Percentiles rank a stretch among this genome's conserved stretches.
Conservation (phyloP, 164 flowering plant species). For the Brasenia schreberi region DNA sequence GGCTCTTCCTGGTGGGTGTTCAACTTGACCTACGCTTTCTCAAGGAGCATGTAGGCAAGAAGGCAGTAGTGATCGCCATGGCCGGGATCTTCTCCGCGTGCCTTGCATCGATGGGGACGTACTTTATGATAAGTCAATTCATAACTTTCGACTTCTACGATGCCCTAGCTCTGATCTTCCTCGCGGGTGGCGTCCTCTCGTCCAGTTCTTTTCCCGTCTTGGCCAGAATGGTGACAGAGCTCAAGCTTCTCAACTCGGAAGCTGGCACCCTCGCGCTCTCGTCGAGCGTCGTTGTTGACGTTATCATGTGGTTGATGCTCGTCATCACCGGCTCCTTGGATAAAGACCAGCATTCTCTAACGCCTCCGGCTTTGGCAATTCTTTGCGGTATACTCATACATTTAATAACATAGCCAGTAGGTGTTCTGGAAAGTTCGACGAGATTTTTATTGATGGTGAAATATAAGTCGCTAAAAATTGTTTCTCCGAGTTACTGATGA, state of each 20-base stretch:
- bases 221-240: conserved; percentile 13
- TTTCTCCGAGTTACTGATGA: background rate
- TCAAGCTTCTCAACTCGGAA: conserved; percentile 12
- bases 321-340: background rate
- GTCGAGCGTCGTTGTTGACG: background rate
- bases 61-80: conserved; percentile 14
- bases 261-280: conserved; percentile 10
- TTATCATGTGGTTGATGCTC: background rate
- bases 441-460: too few relatives aligned
- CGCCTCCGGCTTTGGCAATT: background rate
- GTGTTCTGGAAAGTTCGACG: too few relatives aligned
- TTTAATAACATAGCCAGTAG: too few relatives aligned
- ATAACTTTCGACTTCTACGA: background rate
- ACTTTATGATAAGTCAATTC: conserved; percentile 6
- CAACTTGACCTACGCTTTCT: conserved; percentile 18
- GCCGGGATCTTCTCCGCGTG: conserved; percentile 23
- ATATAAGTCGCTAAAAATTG: too few relatives aligned
- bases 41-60: conserved; percentile 8
- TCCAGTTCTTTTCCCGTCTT: conserved; percentile 9
- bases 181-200: conserved; percentile 17
- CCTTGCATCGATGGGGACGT: conserved; percentile 10
- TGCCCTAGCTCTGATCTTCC: conserved; percentile 13
- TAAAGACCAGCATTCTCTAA: background rate
- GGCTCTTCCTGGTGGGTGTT: conserved; percentile 21
- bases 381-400: background rate